phyloP scores from a whole-genome alignment of 2,329 filamentous ascomycete species.

The Botryotinia narcissicola region DNA sequence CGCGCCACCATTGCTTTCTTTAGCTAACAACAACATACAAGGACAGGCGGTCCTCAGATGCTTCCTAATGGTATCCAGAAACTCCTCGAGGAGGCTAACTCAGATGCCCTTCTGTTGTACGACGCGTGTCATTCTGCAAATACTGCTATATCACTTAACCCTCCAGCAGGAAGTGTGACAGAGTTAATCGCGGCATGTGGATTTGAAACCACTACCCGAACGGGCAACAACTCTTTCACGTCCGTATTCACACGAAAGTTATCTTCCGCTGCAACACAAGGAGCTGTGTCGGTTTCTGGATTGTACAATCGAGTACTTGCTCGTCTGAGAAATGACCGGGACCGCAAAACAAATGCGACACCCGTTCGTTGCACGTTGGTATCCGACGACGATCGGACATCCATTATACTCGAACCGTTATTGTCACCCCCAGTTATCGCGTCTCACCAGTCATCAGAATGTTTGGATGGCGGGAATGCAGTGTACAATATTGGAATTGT shows the following conservation, averaged over 20 bases:
- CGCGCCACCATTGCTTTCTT: background rate
- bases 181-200: constrained; percentile 4
- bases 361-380: background rate
- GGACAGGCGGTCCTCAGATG: background rate
- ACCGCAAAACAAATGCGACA: background rate
- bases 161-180: background rate
- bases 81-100: background rate
- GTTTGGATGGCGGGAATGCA: background rate
- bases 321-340: background rate
- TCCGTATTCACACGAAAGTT: background rate
- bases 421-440: too few species aligned
- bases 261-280: background rate
- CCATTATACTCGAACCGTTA: background rate
- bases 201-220: background rate
- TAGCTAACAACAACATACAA: background rate
- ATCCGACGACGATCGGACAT: background rate
- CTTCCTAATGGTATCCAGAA: background rate
- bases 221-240: background rate
- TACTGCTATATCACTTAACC: background rate
- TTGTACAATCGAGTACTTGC: background rate
- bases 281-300: background rate
- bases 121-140: background rate
- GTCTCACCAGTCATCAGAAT: background rate
- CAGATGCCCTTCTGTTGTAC: background rate
- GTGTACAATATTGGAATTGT: background rate